These are phyloP conservation scores for Saprolegnia diclina DNA, from an alignment of 352 stramenopile species.

Conservation along the genomic window DNA sequence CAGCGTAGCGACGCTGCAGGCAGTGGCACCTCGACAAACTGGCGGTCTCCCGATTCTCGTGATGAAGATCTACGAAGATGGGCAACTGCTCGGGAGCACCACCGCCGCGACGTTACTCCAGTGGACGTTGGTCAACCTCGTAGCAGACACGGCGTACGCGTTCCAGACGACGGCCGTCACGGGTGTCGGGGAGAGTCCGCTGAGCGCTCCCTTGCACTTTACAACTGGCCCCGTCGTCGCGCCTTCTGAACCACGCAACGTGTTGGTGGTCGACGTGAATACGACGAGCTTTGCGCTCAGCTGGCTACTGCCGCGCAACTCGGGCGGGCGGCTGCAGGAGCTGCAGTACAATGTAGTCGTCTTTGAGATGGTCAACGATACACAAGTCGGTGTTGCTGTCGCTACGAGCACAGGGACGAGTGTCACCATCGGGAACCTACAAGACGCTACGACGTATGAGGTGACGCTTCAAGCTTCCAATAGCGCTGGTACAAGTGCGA, in stretches of 20 bases:
- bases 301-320: no score
- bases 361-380: no score
- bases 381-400: no score
- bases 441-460: neutral
- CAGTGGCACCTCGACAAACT: neutral
- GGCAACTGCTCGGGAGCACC: neutral
- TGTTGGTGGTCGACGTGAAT: no score
- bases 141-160: neutral
- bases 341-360: no score
- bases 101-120: neutral
- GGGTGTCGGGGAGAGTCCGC: neutral
- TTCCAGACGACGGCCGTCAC: conserved; percentile 1
- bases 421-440: neutral
- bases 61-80: neutral
- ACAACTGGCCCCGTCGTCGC: neutral
- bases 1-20: neutral
- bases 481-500: neutral
- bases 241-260: neutral
- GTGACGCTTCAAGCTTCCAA: neutral
- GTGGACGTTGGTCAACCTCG: neutral
- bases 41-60: neutral
- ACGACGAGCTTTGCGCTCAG: no score
- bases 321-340: no score
- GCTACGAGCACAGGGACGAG: neutral
- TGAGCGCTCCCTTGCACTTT: neutral